Evolutionary conservation across 23 red algal species (phyloP), one percentile per base, ranked within the genome.

Genomic region (Gracilaria vermiculophylla): DNA sequence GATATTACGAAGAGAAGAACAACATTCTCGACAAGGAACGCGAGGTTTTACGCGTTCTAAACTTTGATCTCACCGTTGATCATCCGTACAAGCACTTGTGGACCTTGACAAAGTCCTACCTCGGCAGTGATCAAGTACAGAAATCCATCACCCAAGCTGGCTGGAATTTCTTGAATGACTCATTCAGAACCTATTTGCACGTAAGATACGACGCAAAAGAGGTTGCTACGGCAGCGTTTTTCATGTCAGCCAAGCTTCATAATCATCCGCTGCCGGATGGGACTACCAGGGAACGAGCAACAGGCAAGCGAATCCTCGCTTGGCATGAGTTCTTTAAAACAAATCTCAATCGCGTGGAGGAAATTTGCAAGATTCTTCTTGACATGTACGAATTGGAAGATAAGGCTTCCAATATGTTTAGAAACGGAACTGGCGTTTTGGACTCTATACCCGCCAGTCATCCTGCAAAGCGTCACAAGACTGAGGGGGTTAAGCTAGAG

Each of bases 141-240:
- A 83, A 78, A 53, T 64, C 77, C n/a, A 88, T 94, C 28, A 82
- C 82, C 25, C 94, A 97, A 91, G 82, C 84, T 33, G 89, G 83
- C 3, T 97, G 89, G 88, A 97, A 97, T 48, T 92, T 97, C 31
- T 39, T 97, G 50, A 92, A 97, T 53, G 94, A 97, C 53, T 86
- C 81, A 39, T 86, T 97, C 58, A 56, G 88, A 41, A 88, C 85
- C 23, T 92, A 92, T 74, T 54, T 97, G 15, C 94, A 97, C 44
- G 84, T 97, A 33, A 54, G 79, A 44, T 97, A 92, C 72, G 80
- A 89, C 33, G 77, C 82, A 35, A 76, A 80, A 53, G 94, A 92
- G 29, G 92, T 97, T 44, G 94, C 94, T 13, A 77, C 94, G 19
- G 87, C 94, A 13, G 89, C 86, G 19, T 67, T 97, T 45, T 87